A percentile compares a stretch with the other conserved stretches of the same genome.
phyloP scores from a whole-genome alignment of 202 grass and related monocot species.

The Panicum hallii region DNA sequence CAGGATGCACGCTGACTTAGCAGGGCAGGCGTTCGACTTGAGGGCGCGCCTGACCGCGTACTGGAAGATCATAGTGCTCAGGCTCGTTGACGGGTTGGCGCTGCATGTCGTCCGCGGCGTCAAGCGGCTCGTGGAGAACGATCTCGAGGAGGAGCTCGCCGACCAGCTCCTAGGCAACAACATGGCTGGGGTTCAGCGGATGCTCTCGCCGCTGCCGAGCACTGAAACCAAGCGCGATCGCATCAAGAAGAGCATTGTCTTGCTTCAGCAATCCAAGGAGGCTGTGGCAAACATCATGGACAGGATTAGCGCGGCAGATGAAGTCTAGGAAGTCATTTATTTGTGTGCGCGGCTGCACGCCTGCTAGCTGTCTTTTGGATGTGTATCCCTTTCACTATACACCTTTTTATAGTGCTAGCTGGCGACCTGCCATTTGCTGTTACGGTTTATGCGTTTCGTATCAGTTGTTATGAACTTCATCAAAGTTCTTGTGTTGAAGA shows the following conservation, averaged over 20 bases:
- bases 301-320: constrained; percentile 18
- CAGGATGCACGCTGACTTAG: not conserved
- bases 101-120: constrained; percentile 42
- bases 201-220: constrained; percentile 40
- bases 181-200: constrained; percentile 46
- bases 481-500: not conserved
- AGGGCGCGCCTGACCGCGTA: constrained; percentile 45
- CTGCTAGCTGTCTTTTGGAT: not conserved
- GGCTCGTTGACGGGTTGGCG: constrained; percentile 38
- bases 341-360: not conserved
- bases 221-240: constrained; percentile 34
- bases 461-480: not conserved
- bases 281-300: constrained; percentile 20
- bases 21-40: constrained; percentile 48
- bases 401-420: not conserved
- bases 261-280: constrained; percentile 47
- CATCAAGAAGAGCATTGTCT: constrained; percentile 46
- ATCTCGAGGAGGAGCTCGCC: constrained; percentile 48
- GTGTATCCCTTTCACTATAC: not conserved
- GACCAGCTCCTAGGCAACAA: constrained; percentile 30
- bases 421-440: not conserved
- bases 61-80: constrained; percentile 43
- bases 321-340: not conserved
- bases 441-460: not conserved
- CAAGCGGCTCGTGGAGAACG: constrained; percentile 51